Conservation (phyloP, 495 filamentous ascomycete species). For the Penicillium steckii region DNA sequence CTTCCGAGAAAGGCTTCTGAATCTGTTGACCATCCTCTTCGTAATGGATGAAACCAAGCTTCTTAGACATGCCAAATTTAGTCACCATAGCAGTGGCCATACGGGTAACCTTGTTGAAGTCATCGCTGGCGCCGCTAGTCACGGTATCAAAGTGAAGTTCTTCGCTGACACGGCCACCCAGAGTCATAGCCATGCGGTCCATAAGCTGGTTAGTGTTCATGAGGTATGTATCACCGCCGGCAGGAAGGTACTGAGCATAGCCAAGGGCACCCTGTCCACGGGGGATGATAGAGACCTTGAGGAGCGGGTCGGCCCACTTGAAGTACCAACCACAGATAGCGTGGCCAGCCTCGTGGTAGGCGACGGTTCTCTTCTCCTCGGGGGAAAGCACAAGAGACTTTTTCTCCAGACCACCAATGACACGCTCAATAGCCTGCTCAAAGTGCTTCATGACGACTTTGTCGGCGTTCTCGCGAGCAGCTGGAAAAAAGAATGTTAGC, state of each 20-base stretch:
- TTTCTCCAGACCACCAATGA: conserved; percentile 93
- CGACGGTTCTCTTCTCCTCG: conserved; percentile 90
- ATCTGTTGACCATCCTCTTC: conserved; percentile 78
- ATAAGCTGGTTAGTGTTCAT: conserved; percentile 95
- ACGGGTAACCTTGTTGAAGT: conserved; percentile 97
- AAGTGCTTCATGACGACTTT: conserved; percentile 85
- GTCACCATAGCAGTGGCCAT: conserved; percentile 98
- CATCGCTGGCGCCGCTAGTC: conserved; percentile 89
- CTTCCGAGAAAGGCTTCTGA: conserved; percentile 93
- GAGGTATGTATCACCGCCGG: conserved; percentile 79
- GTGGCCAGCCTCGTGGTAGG: conserved; percentile 97
- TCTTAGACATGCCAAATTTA: conserved; percentile 94
- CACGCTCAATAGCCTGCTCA: conserved; percentile 95
- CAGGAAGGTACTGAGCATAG: conserved; percentile 95
- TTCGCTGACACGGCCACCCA: conserved; percentile 90
- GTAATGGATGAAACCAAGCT: conserved; percentile 88
- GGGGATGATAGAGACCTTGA: conserved; percentile 98
- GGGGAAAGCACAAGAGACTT: conserved; percentile 91
- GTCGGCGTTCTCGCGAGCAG: conserved; percentile 75
- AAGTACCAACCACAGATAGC: conserved; percentile 99
- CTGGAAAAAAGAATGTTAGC: conserved; percentile 49
- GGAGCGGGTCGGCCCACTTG: conserved; percentile 89
- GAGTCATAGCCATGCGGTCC: conserved; percentile 99
- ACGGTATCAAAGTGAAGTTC: conserved; percentile 96
- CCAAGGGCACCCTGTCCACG: conserved; percentile 90